phyloP scores from a whole-genome alignment of 2,329 filamentous ascomycete species.

The Leptographium lundbergii region DNA sequence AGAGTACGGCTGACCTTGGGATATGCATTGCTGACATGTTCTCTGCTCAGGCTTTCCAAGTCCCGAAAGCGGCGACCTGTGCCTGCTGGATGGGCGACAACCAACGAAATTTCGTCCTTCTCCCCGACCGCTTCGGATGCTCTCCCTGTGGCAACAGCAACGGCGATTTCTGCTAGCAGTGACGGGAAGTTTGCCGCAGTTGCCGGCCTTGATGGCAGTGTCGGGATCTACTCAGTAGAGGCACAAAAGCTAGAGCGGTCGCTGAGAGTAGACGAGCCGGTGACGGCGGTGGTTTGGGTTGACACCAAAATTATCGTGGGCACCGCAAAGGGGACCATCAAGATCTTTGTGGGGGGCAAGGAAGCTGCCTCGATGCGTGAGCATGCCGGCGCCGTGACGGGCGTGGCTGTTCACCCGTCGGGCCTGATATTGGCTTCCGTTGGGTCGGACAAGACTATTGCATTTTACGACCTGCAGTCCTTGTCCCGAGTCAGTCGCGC shows the following conservation, averaged over 20 bases:
- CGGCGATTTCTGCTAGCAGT: conserved; percentile 38
- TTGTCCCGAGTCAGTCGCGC: conserved; percentile 63
- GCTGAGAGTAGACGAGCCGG: conserved; percentile 52
- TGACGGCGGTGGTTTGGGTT: conserved; percentile 54
- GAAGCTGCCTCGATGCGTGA: conserved; percentile 61
- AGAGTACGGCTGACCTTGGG: neutral
- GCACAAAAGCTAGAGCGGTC: conserved; percentile 55
- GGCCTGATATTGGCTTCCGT: conserved; percentile 76
- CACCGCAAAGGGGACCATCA: conserved; percentile 64
- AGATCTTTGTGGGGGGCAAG: conserved; percentile 61
- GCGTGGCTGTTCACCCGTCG: conserved; percentile 69
- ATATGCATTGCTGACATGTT: neutral
- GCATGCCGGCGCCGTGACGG: conserved; percentile 71
- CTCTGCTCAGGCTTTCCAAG: conserved; percentile 56
- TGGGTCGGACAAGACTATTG: conserved; percentile 82
- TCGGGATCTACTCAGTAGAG: conserved; percentile 62
- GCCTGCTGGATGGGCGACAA: conserved; percentile 72
- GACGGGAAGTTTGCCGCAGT: conserved; percentile 50
- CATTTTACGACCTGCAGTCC: conserved; percentile 68
- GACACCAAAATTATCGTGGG: conserved; percentile 58
- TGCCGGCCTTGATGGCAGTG: conserved; percentile 61
- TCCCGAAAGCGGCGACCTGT: conserved; percentile 80
- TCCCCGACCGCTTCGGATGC: conserved; percentile 31
- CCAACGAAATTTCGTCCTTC: conserved; percentile 51
- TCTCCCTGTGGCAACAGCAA: conserved; percentile 33